Evolutionary conservation across 805 yeast genomes (phyloP), one percentile per base, ranked within the genome.

Genomic region (Metschnikowia corniflorae): DNA sequence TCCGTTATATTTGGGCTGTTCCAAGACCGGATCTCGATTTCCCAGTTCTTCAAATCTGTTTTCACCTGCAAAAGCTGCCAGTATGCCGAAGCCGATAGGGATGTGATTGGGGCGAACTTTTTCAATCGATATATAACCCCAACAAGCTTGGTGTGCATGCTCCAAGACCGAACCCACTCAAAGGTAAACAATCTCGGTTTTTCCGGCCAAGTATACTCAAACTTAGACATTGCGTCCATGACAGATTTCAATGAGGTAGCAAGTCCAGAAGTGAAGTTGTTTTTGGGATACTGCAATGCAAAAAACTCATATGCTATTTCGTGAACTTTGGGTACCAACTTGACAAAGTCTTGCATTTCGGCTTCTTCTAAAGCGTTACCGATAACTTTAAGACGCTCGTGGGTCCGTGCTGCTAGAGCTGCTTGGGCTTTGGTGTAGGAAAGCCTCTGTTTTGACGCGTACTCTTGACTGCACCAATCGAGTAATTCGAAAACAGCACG

Each of bases 31-130:
- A 30, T 26, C 14, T 36, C 35, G 7, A 6, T 4, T 5, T 13
- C 5, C 40, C 40, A 36, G 19, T 31, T 19, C 16, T 26, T 17
- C 13, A 26, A 18, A 17, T 36, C 40, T 3, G 26, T 19, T 16
- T 36, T 36, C 28, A 31, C 27, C 16, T 36, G 40, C 5, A 36
- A 33, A n/a, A 31, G 27, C 17, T 36, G 30, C 40, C 40, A 31
- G 17, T 36, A 31, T 4, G 23, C 28, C 7, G 17, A 9, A 3
- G 26, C 21, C 16, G 35, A 25, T 20, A 20, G 26, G 10, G 23
- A 6, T 3, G 6, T 21, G 15, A 10, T 19, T 7, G 27, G 31
- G 22, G 5, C 28, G 8, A 26, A 21, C 2, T 12, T 13, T 6
- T 9, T 7, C 13, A 31, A 26, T n/a, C 30, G 13, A 3, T 10